Evolutionary conservation across 495 filamentous ascomycete species (phyloP).

Genomic region (Tuber borchii): DNA sequence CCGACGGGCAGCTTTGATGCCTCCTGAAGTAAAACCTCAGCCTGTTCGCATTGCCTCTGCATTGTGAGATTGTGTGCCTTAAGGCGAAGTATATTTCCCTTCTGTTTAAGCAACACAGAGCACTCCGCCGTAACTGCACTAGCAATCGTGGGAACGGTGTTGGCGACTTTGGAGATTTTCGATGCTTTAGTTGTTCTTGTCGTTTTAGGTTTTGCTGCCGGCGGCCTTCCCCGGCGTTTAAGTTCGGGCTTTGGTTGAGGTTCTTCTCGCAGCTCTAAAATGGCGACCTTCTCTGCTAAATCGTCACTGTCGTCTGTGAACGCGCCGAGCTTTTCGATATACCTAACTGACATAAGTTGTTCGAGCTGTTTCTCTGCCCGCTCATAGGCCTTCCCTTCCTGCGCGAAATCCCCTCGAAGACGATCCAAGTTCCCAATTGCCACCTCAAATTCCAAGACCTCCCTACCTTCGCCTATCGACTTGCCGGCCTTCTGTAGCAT

Average conservation of each 20-base stretch:
- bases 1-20: slow-evolving; percentile 46
- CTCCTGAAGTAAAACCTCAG: slow-evolving; percentile 49
- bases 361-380: slow-evolving; percentile 33
- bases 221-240: slow-evolving; percentile 30
- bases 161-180: slow-evolving; percentile 34
- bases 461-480: slow-evolving; percentile 47
- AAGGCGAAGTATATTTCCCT: slow-evolving; percentile 57
- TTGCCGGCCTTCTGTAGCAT: slow-evolving; percentile 51
- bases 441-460: slow-evolving; percentile 47
- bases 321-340: slow-evolving; percentile 23
- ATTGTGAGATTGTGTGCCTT: slow-evolving; percentile 55
- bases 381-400: slow-evolving; percentile 43
- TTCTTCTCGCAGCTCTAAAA: slow-evolving; percentile 46
- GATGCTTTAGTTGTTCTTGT: slow-evolving; percentile 40
- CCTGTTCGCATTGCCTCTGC: slow-evolving; percentile 53
- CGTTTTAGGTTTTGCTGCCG: slow-evolving; percentile 10
- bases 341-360: slow-evolving; percentile 26
- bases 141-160: slow-evolving; percentile 37
- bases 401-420: slow-evolving; percentile 32
- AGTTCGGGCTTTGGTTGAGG: slow-evolving; percentile 25
- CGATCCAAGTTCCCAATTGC: slow-evolving; percentile 42
- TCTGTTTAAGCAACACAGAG: slow-evolving; percentile 53
- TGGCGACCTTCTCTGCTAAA: slow-evolving; percentile 22
- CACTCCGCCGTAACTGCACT: slow-evolving; percentile 48
- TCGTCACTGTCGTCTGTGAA: slow-evolving; percentile 13